Conservation (phyloP, 805 yeast species). For the Pichia ethanolica region DNA sequence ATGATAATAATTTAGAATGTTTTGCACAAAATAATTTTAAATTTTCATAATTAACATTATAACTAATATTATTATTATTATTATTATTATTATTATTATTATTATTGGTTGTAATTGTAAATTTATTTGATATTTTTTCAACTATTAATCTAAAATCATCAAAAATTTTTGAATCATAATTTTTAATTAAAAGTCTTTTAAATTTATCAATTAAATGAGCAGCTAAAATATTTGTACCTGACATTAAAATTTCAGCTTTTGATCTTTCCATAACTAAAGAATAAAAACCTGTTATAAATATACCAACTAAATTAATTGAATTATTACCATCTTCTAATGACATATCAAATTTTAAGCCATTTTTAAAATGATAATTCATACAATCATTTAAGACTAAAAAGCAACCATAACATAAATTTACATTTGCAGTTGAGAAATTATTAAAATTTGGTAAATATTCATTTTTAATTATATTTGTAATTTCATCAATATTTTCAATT, state of each 20-base stretch:
- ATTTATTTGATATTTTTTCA: conserved; percentile 1
- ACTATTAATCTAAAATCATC: conserved; percentile 5
- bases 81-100: too few species aligned
- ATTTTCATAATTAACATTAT: conserved; percentile 7
- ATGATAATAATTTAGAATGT: conserved; percentile 1
- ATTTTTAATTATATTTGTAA: conserved; percentile 4
- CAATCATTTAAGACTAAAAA: conserved; percentile 9
- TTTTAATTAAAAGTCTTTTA: background rate
- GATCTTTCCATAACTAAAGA: conserved; percentile 7
- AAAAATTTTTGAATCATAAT: background rate
- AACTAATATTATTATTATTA: too few species aligned
- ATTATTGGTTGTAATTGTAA: background rate
- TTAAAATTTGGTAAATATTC: conserved; percentile 5
- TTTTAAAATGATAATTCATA: conserved; percentile 9
- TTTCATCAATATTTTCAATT: background rate
- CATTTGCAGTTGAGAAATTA: background rate
- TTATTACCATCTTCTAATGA: conserved; percentile 1
- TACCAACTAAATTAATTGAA: conserved; percentile 9
- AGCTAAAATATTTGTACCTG: conserved; percentile 3
- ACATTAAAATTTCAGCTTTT: background rate
- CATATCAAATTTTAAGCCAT: conserved; percentile 5
- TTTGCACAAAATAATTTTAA: conserved; percentile 4
- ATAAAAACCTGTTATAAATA: conserved; percentile 9
- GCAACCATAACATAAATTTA: background rate
- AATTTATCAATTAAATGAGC: conserved; percentile 2